Conservation (phyloP, 208 protist genomes). For the Blastocrithidia nonstop region DNA sequence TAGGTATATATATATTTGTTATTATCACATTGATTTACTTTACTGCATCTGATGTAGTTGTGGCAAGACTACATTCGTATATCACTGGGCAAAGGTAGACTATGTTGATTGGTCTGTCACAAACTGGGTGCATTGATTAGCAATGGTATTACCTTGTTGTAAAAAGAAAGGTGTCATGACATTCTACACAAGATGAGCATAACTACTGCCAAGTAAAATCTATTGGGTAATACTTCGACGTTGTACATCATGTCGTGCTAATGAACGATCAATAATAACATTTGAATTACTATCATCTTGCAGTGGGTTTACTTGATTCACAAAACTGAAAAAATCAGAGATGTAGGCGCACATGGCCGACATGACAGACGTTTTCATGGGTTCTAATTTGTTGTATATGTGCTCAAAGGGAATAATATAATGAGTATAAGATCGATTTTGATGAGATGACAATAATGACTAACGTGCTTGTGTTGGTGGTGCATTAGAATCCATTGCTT, state of each 20-base stretch:
- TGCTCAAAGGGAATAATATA: constrained; percentile 27
- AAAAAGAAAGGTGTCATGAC: constrained; percentile 27
- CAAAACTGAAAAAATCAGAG: constrained; percentile 18
- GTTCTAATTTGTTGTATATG: constrained; percentile 36
- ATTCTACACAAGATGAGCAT: constrained; percentile 27
- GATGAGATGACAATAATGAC: too few relatives aligned
- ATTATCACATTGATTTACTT: too few relatives aligned
- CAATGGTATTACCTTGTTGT: too few relatives aligned
- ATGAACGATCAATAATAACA: constrained; percentile 10
- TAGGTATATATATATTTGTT: too few relatives aligned
- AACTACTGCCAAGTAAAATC: constrained; percentile 34
- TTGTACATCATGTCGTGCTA: constrained; percentile 29
- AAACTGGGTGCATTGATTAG: too few relatives aligned
- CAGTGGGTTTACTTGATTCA: neutral
- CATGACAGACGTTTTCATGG: constrained; percentile 61
- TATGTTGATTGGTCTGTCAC: too few relatives aligned
- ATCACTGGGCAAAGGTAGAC: too few relatives aligned
- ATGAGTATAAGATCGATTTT: constrained; percentile 1
- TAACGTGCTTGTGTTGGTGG: too few relatives aligned
- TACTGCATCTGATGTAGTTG: too few relatives aligned
- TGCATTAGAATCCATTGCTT: too few relatives aligned
- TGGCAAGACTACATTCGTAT: too few relatives aligned
- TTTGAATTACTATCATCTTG: neutral
- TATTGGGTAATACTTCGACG: constrained; percentile 27
- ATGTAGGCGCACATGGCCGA: constrained; percentile 30